phyloP scores from a whole-genome alignment of 2,329 filamentous ascomycete species.

The Penicillium sp. region DNA sequence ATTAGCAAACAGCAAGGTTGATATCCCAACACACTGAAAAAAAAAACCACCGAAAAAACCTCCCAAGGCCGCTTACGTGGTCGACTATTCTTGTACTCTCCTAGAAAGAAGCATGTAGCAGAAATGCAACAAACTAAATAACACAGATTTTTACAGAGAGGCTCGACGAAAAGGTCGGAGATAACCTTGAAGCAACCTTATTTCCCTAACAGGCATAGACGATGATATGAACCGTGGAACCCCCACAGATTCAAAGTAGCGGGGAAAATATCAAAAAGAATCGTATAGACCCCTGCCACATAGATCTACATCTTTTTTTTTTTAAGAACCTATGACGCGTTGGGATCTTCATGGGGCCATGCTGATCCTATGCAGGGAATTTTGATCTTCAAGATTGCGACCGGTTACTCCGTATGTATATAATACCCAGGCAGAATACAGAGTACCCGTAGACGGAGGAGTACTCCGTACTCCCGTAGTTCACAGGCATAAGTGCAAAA shows the following conservation, averaged over 20 bases:
- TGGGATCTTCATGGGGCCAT: conserved; percentile 2
- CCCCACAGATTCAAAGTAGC: neutral
- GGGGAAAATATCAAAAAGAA: neutral
- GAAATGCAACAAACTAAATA: no score
- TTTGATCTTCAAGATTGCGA: conserved; percentile 3
- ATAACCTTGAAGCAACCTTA: neutral
- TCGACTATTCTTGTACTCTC: no score
- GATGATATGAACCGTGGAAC: neutral
- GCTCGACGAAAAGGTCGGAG: no score
- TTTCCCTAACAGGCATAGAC: neutral
- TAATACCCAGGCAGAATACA: neutral
- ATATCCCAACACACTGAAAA: no score
- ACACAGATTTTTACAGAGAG: no score
- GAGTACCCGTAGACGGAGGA: neutral
- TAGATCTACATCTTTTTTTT: conserved; percentile 1
- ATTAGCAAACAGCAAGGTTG: no score
- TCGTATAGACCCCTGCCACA: neutral
- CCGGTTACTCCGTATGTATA: no score
- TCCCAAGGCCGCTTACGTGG: no score
- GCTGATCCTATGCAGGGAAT: neutral
- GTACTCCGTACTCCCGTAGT: neutral
- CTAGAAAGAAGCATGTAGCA: no score
- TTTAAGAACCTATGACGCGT: neutral
- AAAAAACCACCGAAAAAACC: no score
- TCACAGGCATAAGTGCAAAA: neutral